Percentiles rank a stretch among this genome's conserved stretches.
Evolutionary conservation across 495 filamentous ascomycete species (phyloP).

Genomic region (Penicillium maclennaniae): DNA sequence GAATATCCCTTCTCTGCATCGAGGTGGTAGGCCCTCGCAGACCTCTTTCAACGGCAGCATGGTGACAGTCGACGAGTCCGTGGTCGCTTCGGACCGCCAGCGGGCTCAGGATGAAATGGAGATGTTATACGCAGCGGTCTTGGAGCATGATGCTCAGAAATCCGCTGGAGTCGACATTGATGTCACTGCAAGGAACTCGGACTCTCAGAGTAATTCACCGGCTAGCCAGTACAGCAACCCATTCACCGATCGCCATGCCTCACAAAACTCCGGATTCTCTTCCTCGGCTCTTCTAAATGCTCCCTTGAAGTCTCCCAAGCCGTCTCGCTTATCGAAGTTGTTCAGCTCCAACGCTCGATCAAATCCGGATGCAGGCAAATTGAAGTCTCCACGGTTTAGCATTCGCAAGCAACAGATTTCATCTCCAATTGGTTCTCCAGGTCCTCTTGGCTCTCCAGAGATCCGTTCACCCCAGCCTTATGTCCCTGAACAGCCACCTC

Average conservation of each 20-base stretch:
- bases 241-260: constrained; percentile 32
- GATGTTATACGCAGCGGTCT: constrained; percentile 83
- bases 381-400: constrained; percentile 47
- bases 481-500: constrained; percentile 48
- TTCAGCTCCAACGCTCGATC: constrained; percentile 56
- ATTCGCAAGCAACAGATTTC: constrained; percentile 56
- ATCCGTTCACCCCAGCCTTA: constrained; percentile 35
- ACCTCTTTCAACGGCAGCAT: constrained; percentile 47
- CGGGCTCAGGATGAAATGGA: constrained; percentile 78
- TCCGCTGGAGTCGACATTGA: constrained; percentile 31
- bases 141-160: constrained; percentile 80
- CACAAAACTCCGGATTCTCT: constrained; percentile 16
- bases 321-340: constrained; percentile 41
- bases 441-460: constrained; percentile 51
- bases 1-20: constrained; percentile 36
- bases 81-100: constrained; percentile 67
- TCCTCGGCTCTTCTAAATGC: constrained; percentile 19
- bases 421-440: constrained; percentile 52
- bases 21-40: constrained; percentile 31
- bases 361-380: constrained; percentile 48
- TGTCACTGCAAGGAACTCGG: constrained; percentile 13
- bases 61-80: constrained; percentile 66
- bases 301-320: constrained; percentile 23
- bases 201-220: constrained; percentile 30
- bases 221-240: constrained; percentile 38